A percentile compares a stretch with the other conserved stretches of the same genome.
Evolutionary conservation across 306 rosid species (phyloP).

Genomic region (Pachyrhizus erosus): DNA sequence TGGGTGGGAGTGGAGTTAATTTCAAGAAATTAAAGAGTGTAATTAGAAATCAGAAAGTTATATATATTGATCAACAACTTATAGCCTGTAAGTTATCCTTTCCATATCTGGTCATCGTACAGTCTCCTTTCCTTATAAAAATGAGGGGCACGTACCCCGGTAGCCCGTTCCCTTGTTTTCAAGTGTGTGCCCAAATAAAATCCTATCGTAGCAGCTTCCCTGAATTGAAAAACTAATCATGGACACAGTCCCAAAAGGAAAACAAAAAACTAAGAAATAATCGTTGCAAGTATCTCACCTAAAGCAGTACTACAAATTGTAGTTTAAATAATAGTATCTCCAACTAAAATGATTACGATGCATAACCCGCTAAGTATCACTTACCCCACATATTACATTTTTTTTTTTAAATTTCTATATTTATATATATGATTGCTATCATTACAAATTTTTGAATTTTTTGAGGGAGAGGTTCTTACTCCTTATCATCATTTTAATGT

Average conservation of each 20-base stretch:
- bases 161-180: background rate
- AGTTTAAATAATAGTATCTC: constrained; percentile 14
- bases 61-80: background rate
- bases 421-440: background rate
- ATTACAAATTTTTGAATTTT: background rate
- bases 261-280: background rate
- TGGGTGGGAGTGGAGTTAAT: background rate
- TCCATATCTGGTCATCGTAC: background rate
- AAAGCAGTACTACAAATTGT: background rate
- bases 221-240: background rate
- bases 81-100: background rate
- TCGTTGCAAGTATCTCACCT: constrained; percentile 9
- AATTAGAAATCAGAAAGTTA: background rate
- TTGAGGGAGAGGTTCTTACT: background rate
- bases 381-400: background rate
- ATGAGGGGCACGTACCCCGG: background rate
- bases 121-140: background rate
- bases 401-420: background rate
- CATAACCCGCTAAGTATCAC: constrained; percentile 11
- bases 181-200: constrained; percentile 12
- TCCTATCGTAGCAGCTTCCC: background rate
- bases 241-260: background rate
- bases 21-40: background rate
- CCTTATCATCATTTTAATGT: background rate
- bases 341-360: constrained; percentile 41